Base-by-base conservation (phyloP, 2,329 filamentous ascomycete species). In the Venturia effusa region DNA sequence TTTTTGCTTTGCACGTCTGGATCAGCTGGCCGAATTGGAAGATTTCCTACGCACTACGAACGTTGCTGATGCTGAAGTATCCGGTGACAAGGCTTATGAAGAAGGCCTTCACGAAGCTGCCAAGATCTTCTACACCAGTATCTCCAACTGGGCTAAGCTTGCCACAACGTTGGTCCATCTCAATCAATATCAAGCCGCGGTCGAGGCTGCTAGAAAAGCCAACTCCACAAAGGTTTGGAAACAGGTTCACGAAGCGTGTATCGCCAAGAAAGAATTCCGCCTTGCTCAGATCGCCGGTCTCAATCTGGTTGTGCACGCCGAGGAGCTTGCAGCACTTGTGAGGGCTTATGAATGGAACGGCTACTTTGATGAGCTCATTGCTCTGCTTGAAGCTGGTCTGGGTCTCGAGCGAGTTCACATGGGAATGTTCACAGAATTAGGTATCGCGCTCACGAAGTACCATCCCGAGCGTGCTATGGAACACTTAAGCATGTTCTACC, bases 161-260 rank as follows among this genome's bases (percentile, higher is more conserved):
- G 92, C 94, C 17, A 97, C 94, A 13, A 99, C 94, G 13, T 84
- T 97, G 66, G 94, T 99, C n/a, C 92, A 97, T 75, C 86, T 99
- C 7, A 89, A 88, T 68, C 94, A 99, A 70, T 97, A 99, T 80
- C 95, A 99, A 77, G 91, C 91, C 70, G 94, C 94, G 57, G 94
- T 99, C 51, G 94, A 99, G 75, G 97, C 92, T 72, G 94, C 95
- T 32, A 90, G 94, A 75, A 97, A 99, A 80, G 94, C 94, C 71
- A 99, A 97, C 82, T 97, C 91, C 77, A 92, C 97, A 78, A 97
- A 96, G 81, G 94, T 99, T 62, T 99, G 94, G 94, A 96, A 94
- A 79, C 90, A 99, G 78, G 94, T 99, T 69, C 95, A 97, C 78
- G 89, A 91, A 73, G 94, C 93, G 27, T 99, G 94, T 73, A 90